These are phyloP conservation scores for Globisporangium emineosum DNA, from an alignment of 352 stramenopile genomes.

Conservation along the genomic window DNA sequence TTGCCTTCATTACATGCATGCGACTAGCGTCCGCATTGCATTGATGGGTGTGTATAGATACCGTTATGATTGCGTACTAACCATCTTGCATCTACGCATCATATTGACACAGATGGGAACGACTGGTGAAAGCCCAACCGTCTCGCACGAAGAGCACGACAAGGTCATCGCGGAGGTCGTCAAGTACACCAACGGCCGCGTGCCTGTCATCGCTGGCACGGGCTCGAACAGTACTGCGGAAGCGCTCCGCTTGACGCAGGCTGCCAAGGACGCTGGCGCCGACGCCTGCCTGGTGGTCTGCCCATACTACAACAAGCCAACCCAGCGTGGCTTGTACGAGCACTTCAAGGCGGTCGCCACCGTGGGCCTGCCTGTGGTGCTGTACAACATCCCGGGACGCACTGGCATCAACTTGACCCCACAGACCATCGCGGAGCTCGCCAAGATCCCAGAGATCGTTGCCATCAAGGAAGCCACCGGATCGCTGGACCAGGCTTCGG, in stretches of 20 bases:
- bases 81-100: not conserved
- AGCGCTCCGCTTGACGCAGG: conserved; percentile 80
- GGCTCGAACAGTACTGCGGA: conserved; percentile 93
- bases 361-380: conserved; percentile 90
- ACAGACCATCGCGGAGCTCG: conserved; percentile 91
- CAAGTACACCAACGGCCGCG: conserved; percentile 66
- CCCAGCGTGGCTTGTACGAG: conserved; percentile 92
- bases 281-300: conserved; percentile 96
- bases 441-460: conserved; percentile 95
- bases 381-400: conserved; percentile 98
- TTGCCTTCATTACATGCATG: not conserved
- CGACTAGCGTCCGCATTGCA: too few species aligned
- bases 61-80: not conserved
- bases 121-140: conserved; percentile 95
- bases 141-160: conserved; percentile 95
- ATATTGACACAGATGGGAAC: conserved; percentile 84
- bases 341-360: conserved; percentile 92
- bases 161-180: conserved; percentile 92
- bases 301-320: conserved; percentile 99
- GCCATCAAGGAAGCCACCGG: conserved; percentile 98
- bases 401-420: conserved; percentile 95
- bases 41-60: not conserved
- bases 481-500: conserved; percentile 85
- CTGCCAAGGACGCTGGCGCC: conserved; percentile 90
- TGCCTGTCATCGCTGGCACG: conserved; percentile 95